Evolutionary conservation across 805 yeast genomes (phyloP).

Genomic region (Wickerhamiella azyma): DNA sequence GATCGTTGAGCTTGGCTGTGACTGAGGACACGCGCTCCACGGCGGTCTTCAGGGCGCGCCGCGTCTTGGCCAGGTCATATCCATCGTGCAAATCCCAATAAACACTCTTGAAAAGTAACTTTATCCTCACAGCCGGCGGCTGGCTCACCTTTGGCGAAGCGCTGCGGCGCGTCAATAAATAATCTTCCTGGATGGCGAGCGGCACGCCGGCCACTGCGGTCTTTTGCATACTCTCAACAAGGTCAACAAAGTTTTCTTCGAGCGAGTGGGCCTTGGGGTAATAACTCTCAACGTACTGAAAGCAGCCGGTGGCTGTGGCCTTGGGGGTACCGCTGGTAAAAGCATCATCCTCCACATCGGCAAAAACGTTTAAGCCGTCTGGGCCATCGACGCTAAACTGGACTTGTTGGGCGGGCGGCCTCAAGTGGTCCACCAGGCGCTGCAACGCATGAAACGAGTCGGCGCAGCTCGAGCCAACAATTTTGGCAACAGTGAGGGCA

Average conservation of each 20-base stretch:
- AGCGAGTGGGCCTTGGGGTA: constrained; percentile 1
- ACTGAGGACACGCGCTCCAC: constrained; percentile 44
- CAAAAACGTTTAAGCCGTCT: constrained; percentile 30
- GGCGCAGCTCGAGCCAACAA: constrained; percentile 40
- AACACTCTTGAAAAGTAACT: constrained; percentile 8
- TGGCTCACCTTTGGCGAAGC: constrained; percentile 15
- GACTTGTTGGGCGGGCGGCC: constrained; percentile 38
- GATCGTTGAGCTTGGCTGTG: constrained; percentile 8
- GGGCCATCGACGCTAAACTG: constrained; percentile 19
- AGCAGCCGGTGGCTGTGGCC: not conserved
- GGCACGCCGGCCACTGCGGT: not conserved
- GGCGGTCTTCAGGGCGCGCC: constrained; percentile 50
- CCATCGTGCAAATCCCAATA: constrained; percentile 60
- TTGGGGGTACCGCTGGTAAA: constrained; percentile 15
- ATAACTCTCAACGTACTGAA: constrained; percentile 12
- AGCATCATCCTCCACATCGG: constrained; percentile 30
- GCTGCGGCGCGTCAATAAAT: constrained; percentile 7
- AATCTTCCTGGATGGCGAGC: constrained; percentile 16
- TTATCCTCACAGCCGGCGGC: constrained; percentile 27
- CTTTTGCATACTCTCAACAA: not conserved
- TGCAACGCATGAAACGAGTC: constrained; percentile 67
- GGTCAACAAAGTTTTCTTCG: not conserved
- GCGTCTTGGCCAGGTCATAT: constrained; percentile 77
- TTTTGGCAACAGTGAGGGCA: constrained; percentile 12
- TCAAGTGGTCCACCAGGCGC: constrained; percentile 57